Evolutionary conservation across 768 basidiomycete species (phyloP).

Genomic region (Coprinopsis sp.): DNA sequence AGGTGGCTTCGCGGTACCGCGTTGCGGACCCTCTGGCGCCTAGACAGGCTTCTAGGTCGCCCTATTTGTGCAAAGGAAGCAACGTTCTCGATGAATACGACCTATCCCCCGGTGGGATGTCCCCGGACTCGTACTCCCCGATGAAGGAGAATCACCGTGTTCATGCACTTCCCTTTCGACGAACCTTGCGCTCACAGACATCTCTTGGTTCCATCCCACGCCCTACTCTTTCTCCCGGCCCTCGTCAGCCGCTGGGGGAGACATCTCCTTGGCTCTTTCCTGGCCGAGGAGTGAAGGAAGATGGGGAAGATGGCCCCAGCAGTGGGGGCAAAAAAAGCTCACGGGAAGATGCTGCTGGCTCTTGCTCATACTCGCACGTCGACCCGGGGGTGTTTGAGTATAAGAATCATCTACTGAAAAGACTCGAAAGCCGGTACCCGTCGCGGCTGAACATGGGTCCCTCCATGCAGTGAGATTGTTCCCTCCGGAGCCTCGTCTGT

Average conservation of each 20-base stretch:
- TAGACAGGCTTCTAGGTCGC: constrained; percentile 7
- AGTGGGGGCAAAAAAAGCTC: too few species aligned
- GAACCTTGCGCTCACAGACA: constrained; percentile 6
- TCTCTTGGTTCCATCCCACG: too few species aligned
- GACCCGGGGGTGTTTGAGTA: too few species aligned
- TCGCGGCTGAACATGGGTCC: too few species aligned
- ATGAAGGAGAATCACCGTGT: background rate
- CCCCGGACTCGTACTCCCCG: background rate
- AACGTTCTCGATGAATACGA: constrained; percentile 5
- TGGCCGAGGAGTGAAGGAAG: constrained; percentile 28
- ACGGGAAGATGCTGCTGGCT: constrained; percentile 23
- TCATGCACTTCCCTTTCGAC: background rate
- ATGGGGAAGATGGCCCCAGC: constrained; percentile 30
- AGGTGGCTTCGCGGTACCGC: background rate
- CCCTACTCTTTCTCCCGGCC: constrained; percentile 31
- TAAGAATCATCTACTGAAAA: too few species aligned
- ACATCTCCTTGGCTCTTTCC: constrained; percentile 35
- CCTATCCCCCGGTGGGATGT: background rate
- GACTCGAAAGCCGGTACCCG: too few species aligned
- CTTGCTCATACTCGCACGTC: too few species aligned
- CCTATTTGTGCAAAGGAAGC: constrained; percentile 12
- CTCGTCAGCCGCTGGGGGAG: constrained; percentile 30
- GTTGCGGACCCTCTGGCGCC: constrained; percentile 3
- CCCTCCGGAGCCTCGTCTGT: too few species aligned
- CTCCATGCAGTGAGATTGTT: too few species aligned